Percentiles rank a stretch among this genome's conserved stretches.
Conservation (phyloP, 768 basidiomycete species). For the Fomitopsis serialis region DNA sequence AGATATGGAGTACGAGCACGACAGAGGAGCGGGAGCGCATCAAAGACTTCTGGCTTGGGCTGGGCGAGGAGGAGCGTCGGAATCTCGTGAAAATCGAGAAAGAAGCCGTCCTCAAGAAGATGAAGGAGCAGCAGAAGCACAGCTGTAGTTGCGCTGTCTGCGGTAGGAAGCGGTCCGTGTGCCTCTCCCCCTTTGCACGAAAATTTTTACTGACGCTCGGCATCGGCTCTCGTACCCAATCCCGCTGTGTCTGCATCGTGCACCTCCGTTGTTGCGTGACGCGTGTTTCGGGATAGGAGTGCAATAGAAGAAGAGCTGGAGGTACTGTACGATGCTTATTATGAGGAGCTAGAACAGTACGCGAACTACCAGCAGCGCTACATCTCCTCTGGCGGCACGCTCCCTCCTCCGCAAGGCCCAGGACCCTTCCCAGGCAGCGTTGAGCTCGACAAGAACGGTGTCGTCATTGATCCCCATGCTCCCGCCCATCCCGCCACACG, state of each 20-base stretch:
- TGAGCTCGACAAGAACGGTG: slow-evolving; percentile 90
- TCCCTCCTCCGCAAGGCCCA: slow-evolving; percentile 91
- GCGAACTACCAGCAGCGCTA: slow-evolving; percentile 97
- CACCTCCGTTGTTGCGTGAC: slow-evolving; percentile 12
- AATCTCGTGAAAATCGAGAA: slow-evolving; percentile 97
- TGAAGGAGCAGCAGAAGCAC: slow-evolving; percentile 99
- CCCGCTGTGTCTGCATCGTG: slow-evolving; percentile 13
- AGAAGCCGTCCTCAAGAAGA: slow-evolving; percentile 94
- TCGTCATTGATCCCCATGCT: slow-evolving; percentile 41
- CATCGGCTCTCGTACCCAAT: slow-evolving; percentile 6
- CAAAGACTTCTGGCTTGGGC: slow-evolving; percentile 94
- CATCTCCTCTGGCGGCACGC: slow-evolving; percentile 82
- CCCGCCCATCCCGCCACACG: slow-evolving; percentile 19
- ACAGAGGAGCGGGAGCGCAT: slow-evolving; percentile 94
- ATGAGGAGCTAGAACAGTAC: slow-evolving; percentile 99
- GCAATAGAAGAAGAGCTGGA: slow-evolving; percentile 99
- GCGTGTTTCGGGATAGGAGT: slow-evolving; percentile 46
- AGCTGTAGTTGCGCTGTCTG: slow-evolving; percentile 95
- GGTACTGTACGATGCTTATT: slow-evolving; percentile 99
- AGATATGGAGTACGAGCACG: slow-evolving; percentile 93
- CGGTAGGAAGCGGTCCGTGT: slow-evolving; percentile 88
- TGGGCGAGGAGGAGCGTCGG: slow-evolving; percentile 87
- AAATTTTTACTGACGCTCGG: slow-evolving; percentile 20
- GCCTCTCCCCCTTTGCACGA: slow-evolving; percentile 22
- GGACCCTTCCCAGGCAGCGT: slow-evolving; percentile 98